Conservation (phyloP, 2,329 filamentous ascomycete genomes). For the Cercospora zeina region DNA sequence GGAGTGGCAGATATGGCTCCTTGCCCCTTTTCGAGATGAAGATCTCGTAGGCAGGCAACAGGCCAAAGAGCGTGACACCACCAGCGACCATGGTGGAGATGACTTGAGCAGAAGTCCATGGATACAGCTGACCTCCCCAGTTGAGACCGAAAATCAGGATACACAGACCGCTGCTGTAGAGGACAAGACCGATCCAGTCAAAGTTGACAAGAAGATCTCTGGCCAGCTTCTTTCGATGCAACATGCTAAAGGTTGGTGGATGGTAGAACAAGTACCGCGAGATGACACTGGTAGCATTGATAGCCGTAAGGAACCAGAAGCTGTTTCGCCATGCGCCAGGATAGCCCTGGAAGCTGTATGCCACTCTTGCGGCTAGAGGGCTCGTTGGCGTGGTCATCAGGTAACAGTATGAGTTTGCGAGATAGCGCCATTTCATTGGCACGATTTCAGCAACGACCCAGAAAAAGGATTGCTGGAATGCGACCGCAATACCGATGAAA, state of each 20-base stretch:
- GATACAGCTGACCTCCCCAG: conserved; percentile 38
- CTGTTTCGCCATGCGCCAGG: conserved; percentile 31
- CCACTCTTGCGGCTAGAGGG: conserved; percentile 32
- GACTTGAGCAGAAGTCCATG: conserved; percentile 36
- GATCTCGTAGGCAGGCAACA: conserved; percentile 33
- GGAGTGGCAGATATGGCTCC: conserved; percentile 23
- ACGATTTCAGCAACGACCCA: conserved; percentile 45
- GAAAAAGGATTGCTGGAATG: conserved; percentile 44
- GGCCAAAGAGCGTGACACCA: conserved; percentile 29
- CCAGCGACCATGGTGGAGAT: conserved; percentile 36
- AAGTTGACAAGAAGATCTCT: conserved; percentile 33
- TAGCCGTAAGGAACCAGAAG: conserved; percentile 36
- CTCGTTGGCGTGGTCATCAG: conserved; percentile 32
- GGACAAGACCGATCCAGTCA: conserved; percentile 33
- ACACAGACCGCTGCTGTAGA: conserved; percentile 31
- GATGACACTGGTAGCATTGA: conserved; percentile 38
- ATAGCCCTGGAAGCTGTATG: conserved; percentile 30
- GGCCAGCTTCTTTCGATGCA: conserved; percentile 33
- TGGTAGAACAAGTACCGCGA: conserved; percentile 42
- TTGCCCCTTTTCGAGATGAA: conserved; percentile 29
- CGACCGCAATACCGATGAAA: conserved; percentile 44
- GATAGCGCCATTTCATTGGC: conserved; percentile 37
- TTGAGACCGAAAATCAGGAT: conserved; percentile 35
- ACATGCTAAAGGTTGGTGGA: conserved; percentile 36
- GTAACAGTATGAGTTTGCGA: conserved; percentile 34